Evolutionary conservation across 495 filamentous ascomycete species (phyloP), one percentile per base, ranked within the genome.

Genomic region (Trypethelium eluteriae): DNA sequence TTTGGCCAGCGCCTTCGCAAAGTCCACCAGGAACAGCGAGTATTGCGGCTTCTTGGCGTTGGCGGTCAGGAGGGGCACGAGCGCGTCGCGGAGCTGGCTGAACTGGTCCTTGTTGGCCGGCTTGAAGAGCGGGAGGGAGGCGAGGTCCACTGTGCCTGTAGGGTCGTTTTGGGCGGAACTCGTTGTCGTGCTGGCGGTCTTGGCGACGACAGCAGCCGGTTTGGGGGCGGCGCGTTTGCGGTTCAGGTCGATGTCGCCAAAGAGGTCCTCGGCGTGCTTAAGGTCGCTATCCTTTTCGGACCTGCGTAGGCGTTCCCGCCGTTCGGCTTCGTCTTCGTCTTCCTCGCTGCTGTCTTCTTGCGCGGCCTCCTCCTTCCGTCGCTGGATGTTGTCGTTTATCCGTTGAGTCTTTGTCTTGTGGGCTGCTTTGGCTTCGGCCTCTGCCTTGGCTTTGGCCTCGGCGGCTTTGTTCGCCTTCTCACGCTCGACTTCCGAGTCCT

Each of bases 401-500:
- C 93, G 91, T 77, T 97, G 85, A 7, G 89, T 75, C 79, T 90
- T 95, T 71, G 86, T 84, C 81, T 98, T 98, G 82, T 97, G 94
- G 69, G 89, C 89, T 39, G 92, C 93, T 50, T 90, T 89, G n/a
- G 93, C 93, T 74, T 91, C 90, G 62, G 89, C 90, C 1, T 93
- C 90, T 39, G 89, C 92, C 76, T 93, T 95, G 62, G 92, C 93
- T 75, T 91, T 93, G 68, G 85, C 86, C 72, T 92, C 92, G 9
- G 85, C 91, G 16, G 86, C 91, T 78, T 90, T 90, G 79, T 89
- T 91, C 34, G 85, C 89, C 81, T 96, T 98, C 77, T 96, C 92
- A 69, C 91, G 89, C 80, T 99, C 95, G 63, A 87, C 93, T 73
- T 99, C 95, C 62, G 91, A 95, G 80, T 99, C 95, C 73, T 97